These are phyloP conservation scores for Neofusicoccum sp. DNA, from an alignment of 2,329 filamentous ascomycete genomes.

Conservation along the genomic window DNA sequence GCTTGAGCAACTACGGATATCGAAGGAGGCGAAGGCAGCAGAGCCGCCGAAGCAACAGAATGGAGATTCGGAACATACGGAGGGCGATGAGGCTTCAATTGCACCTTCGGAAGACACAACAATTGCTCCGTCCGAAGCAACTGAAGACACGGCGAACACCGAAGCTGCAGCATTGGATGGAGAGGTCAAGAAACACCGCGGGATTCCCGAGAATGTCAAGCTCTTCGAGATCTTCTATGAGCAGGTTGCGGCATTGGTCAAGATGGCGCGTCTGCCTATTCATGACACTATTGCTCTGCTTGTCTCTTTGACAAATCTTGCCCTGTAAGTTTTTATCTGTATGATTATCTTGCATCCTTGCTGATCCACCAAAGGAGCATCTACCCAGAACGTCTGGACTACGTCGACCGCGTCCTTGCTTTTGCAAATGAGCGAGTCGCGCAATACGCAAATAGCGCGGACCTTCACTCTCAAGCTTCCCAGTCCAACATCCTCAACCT, in stretches of 20 bases:
- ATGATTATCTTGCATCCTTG: background rate
- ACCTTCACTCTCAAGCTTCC: constrained; percentile 82
- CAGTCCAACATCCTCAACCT: constrained; percentile 89
- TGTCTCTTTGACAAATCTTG: constrained; percentile 91
- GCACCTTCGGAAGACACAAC: constrained; percentile 32
- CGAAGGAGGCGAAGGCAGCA: constrained; percentile 56
- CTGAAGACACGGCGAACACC: constrained; percentile 40
- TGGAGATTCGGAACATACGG: constrained; percentile 24
- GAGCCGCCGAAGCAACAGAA: constrained; percentile 37
- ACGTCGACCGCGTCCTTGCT: constrained; percentile 89
- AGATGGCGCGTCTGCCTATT: constrained; percentile 85
- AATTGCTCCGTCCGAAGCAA: constrained; percentile 35
- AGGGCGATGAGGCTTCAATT: constrained; percentile 33
- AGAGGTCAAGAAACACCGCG: constrained; percentile 49
- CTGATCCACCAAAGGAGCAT: constrained; percentile 65
- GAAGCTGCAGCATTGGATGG: constrained; percentile 42
- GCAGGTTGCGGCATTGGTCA: constrained; percentile 91
- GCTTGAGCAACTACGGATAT: constrained; percentile 75
- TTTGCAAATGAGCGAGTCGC: constrained; percentile 85
- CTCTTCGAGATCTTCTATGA: constrained; percentile 98
- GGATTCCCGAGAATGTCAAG: constrained; percentile 76
- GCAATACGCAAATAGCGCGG: constrained; percentile 92
- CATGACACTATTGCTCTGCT: constrained; percentile 93
- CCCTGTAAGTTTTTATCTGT: constrained; percentile 58
- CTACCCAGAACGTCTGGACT: constrained; percentile 89